phyloP scores from a whole-genome alignment of 2,329 filamentous ascomycete species.

The Helicocarpus griseus region DNA sequence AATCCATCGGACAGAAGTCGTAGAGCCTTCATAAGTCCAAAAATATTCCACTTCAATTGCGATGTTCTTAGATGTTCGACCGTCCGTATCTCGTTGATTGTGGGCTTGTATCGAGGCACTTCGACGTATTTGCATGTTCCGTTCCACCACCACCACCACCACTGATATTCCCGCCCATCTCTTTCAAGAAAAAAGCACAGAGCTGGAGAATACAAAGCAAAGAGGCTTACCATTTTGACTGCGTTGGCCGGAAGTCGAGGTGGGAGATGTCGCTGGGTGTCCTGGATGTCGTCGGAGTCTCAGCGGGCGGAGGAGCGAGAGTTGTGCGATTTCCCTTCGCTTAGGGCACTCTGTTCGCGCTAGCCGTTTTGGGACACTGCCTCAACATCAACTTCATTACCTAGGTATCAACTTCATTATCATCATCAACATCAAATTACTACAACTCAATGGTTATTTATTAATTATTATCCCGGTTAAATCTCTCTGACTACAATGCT shows the following conservation, averaged over 20 bases:
- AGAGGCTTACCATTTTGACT: constrained; percentile 40
- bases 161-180: constrained; percentile 14
- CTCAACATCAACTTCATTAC: constrained; percentile 10
- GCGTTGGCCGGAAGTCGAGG: constrained; percentile 34
- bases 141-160: too few species aligned
- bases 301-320: constrained; percentile 27
- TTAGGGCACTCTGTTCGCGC: constrained; percentile 30
- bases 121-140: too few species aligned
- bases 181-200: constrained; percentile 12
- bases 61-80: too few species aligned
- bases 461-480: constrained; percentile 21
- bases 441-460: neutral
- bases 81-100: too few species aligned
- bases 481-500: constrained; percentile 49
- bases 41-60: too few species aligned
- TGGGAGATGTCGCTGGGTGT: constrained; percentile 13
- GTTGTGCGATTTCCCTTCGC: constrained; percentile 37
- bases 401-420: neutral
- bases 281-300: constrained; percentile 28
- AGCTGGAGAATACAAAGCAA: constrained; percentile 8
- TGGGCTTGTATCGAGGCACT: too few species aligned
- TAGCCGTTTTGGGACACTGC: constrained; percentile 8
- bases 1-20: too few species aligned
- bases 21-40: too few species aligned
- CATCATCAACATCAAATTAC: neutral